Evolutionary conservation across 2,329 filamentous ascomycete genomes (phyloP).

Genomic region (Fusarium sp.): DNA sequence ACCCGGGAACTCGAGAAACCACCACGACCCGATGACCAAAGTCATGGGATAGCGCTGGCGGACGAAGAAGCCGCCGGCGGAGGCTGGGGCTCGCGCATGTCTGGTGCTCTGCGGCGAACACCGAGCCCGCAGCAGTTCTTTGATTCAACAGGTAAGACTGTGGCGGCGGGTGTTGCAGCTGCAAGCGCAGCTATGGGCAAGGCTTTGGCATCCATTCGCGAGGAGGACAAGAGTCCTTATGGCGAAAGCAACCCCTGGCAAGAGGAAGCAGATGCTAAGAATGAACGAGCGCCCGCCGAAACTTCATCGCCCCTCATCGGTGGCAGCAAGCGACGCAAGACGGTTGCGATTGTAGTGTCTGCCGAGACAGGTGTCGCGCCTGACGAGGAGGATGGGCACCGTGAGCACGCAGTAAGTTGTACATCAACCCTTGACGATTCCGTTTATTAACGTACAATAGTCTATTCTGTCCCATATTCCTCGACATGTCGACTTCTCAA

Average conservation of each 20-base stretch:
- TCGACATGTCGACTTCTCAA: constrained; percentile 76
- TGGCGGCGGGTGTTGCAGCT: constrained; percentile 83
- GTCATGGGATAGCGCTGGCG: constrained; percentile 52
- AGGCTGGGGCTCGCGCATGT: constrained; percentile 79
- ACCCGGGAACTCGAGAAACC: constrained; percentile 51
- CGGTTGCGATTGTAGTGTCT: constrained; percentile 88
- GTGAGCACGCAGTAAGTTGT: constrained; percentile 82
- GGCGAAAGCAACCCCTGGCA: constrained; percentile 92
- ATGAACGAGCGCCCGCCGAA: constrained; percentile 52
- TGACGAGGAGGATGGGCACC: constrained; percentile 68
- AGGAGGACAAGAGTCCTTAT: constrained; percentile 81
- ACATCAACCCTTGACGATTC: constrained; percentile 20
- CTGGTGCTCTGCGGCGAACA: constrained; percentile 81
- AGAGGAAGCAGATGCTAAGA: constrained; percentile 82
- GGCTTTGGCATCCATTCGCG: constrained; percentile 82
- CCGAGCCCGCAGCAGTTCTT: constrained; percentile 90
- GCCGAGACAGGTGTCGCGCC: constrained; percentile 73
- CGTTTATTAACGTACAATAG: constrained; percentile 55
- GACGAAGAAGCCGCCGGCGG: constrained; percentile 53
- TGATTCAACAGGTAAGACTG: constrained; percentile 82
- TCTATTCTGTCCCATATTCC: constrained; percentile 91
- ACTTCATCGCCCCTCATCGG: constrained; percentile 49
- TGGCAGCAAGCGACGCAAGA: constrained; percentile 71
- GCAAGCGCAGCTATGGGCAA: constrained; percentile 85
- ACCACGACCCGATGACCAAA: constrained; percentile 55